Conservation (phyloP, 345 rosid species). For the Sisymbrium altissimum region DNA sequence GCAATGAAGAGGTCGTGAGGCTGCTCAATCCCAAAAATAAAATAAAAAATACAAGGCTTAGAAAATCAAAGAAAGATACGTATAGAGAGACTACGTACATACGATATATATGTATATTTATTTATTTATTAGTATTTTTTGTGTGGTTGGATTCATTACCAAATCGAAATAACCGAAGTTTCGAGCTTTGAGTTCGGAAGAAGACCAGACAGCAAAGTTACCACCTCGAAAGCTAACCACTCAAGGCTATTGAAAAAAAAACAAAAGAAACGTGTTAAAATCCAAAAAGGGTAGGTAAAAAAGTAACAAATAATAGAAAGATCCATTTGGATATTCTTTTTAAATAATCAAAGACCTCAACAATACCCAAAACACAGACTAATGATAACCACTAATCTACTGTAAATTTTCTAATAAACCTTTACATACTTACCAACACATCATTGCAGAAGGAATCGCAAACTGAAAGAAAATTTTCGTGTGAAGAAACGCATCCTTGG, state of each 20-base stretch:
- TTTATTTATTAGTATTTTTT: too few relatives aligned
- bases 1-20: conserved; percentile 35
- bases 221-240: conserved; percentile 63
- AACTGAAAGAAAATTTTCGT: conserved; percentile 24
- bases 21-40: conserved; percentile 1
- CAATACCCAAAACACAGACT: not conserved
- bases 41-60: too few relatives aligned
- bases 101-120: not conserved
- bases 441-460: conserved; percentile 37
- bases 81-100: not conserved
- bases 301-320: not conserved
- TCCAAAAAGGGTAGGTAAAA: not conserved
- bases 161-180: conserved; percentile 56
- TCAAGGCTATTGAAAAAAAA: conserved; percentile 42
- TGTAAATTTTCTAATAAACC: not conserved
- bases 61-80: not conserved
- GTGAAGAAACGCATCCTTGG: conserved; percentile 27
- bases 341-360: not conserved
- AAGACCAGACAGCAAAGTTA: conserved; percentile 57
- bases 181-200: conserved; percentile 55
- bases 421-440: conserved; percentile 32
- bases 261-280: not conserved
- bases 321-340: not conserved
- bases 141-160: conserved; percentile 31
- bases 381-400: not conserved